Base-by-base conservation (phyloP, 2,329 filamentous ascomycete genomes). In the Periconia digitata region DNA sequence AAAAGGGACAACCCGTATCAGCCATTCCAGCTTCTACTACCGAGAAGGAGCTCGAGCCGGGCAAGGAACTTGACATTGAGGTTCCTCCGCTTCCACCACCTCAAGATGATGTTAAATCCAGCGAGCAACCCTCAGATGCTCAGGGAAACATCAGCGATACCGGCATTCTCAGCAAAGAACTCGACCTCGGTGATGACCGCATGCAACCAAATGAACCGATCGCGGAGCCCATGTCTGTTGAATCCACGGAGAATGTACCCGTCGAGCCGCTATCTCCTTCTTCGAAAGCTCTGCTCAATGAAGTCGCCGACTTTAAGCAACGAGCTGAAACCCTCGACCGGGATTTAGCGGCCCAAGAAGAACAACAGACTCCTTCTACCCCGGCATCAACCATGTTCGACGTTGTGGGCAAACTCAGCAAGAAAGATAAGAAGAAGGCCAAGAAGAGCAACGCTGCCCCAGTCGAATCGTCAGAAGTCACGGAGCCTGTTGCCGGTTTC, bases 351-450 rank as follows among this genome's bases (percentile, higher is more conserved):
- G 24, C 47, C 8, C 17, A 42, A 4, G 52, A 60, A 12, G 27
- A 49, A 4, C 35, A 57, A 34, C 40, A 51, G n/a, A 37, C 56
- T 24, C 12, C 43, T 40, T 44, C 58, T 24, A 22, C 21, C 15
- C 40, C 23, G 13, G 8, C 24, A 16, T 46, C 54, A 16, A 66
- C 63, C 2, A 51, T 69, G 38, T 60, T 63, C 22, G 62, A 66
- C 40, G 42, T 65, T 10, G 62, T 66, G 15, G 54, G 49, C 22
- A 61, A 60, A 41, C 52, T 67, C 24, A 59, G 49, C 51, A 65
- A 64, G 44, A 62, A 67, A 40, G 53, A 63, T 27, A 64, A 65
- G 53, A 67, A 66, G 39, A 62, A 61, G 36, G 49, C 40, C 13
- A 64, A 59, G 43, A 64, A 63, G 43, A 43, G 47, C 34, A 62